Evolutionary conservation across 306 rosid species (phyloP).

Genomic region (Malus domestica): DNA sequence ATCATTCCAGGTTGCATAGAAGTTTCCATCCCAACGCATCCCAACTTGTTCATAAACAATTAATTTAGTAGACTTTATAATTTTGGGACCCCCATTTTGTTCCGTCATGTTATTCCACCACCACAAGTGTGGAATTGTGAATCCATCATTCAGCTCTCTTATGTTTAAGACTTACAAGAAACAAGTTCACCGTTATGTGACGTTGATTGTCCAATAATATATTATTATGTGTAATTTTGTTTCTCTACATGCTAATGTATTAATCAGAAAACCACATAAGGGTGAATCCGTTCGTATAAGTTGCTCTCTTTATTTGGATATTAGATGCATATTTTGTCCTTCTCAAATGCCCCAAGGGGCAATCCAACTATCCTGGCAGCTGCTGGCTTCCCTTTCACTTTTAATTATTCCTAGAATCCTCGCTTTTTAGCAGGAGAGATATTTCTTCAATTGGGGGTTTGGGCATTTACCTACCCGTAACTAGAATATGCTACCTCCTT

Average conservation of each 20-base stretch:
- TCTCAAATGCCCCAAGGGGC: background rate
- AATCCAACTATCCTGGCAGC: background rate
- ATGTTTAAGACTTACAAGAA: background rate
- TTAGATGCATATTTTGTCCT: background rate
- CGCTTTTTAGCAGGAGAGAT: background rate
- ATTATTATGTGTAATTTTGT: too few species aligned
- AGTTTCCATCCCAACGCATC: too few species aligned
- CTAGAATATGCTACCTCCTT: background rate
- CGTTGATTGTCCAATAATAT: too few species aligned
- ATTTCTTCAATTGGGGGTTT: background rate
- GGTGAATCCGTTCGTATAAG: too few species aligned
- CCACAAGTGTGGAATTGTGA: background rate
- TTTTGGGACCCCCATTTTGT: background rate
- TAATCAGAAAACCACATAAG: too few species aligned
- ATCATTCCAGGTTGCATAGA: too few species aligned
- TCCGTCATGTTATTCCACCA: background rate
- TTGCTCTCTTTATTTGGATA: background rate
- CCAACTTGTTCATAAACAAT: too few species aligned
- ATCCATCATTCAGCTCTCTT: background rate
- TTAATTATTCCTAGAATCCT: background rate
- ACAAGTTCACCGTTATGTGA: too few species aligned
- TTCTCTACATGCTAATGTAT: too few species aligned
- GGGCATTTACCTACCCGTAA: too few species aligned
- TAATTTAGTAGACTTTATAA: too few species aligned
- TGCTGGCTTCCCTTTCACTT: background rate